These are phyloP conservation scores for Lachnellula subtilissima DNA, from an alignment of 2,329 filamentous ascomycete genomes.

Conservation along the genomic window DNA sequence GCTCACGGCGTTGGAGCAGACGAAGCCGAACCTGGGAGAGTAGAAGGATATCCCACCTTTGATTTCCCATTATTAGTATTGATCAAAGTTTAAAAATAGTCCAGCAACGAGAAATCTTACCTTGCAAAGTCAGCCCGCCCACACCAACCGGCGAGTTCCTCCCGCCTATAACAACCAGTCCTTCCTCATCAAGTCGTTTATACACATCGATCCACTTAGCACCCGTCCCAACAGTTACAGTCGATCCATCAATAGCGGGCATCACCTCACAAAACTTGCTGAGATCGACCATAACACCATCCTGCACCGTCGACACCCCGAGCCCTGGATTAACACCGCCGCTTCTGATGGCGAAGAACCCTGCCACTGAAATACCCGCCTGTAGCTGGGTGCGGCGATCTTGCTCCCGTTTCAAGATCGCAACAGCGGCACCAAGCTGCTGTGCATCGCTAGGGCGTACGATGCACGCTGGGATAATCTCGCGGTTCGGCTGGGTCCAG, in stretches of 20 bases:
- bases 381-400: neutral
- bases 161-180: conserved; percentile 4
- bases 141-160: conserved; percentile 9
- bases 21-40: conserved; percentile 9
- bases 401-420: neutral
- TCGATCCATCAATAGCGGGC: conserved; percentile 18
- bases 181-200: neutral
- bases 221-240: conserved; percentile 13
- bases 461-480: conserved; percentile 1
- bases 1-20: conserved; percentile 4
- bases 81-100: too few relatives aligned
- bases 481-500: conserved; percentile 1
- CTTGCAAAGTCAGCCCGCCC: conserved; percentile 3
- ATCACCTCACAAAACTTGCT: conserved; percentile 17
- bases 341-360: conserved; percentile 48
- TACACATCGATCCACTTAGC: conserved; percentile 6
- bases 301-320: conserved; percentile 43
- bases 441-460: neutral
- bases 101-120: neutral
- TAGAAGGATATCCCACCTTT: conserved; percentile 11
- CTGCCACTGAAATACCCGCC: neutral
- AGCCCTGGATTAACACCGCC: conserved; percentile 52
- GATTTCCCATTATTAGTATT: too few relatives aligned
- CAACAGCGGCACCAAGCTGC: neutral
- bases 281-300: conserved; percentile 45